Evolutionary conservation across 129 eudicot species (phyloP).

Genomic region (Chrysanthemum makinoi): DNA sequence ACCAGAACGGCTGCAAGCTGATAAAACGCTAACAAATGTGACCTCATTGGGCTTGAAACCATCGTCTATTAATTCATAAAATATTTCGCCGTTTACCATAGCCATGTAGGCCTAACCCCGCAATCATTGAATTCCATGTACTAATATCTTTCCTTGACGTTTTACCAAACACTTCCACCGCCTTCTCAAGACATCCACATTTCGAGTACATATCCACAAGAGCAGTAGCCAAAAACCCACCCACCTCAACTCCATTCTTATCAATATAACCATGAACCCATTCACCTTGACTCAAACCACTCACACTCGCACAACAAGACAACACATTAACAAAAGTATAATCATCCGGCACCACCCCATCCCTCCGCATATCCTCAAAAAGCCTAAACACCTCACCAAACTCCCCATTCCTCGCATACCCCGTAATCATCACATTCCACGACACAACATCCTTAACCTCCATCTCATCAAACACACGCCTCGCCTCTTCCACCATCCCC

Average conservation of each 20-base stretch:
- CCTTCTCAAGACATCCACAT: conserved; percentile 49
- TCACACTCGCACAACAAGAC: conserved; percentile 38
- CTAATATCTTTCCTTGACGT: conserved; percentile 41
- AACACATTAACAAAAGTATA: conserved; percentile 41
- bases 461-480: conserved; percentile 45
- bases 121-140: conserved; percentile 38
- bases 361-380: conserved; percentile 39
- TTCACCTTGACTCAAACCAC: conserved; percentile 45
- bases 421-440: conserved; percentile 49
- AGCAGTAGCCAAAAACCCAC: conserved; percentile 47
- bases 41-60: conserved; percentile 49
- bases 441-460: conserved; percentile 40
- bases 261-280: conserved; percentile 40
- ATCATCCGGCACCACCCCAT: conserved; percentile 37
- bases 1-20: conserved; percentile 50
- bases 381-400: conserved; percentile 40
- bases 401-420: conserved; percentile 34
- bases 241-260: conserved; percentile 27
- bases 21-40: conserved; percentile 45
- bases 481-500: conserved; percentile 36
- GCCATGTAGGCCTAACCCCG: conserved; percentile 8
- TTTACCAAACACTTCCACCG: conserved; percentile 32
- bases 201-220: conserved; percentile 51
- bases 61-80: conserved; percentile 27
- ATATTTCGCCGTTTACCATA: conserved; percentile 8